Evolutionary conservation across 768 basidiomycete genomes (phyloP), one percentile per base, ranked within the genome.

Genomic region (Leucogyrophana mollusca): DNA sequence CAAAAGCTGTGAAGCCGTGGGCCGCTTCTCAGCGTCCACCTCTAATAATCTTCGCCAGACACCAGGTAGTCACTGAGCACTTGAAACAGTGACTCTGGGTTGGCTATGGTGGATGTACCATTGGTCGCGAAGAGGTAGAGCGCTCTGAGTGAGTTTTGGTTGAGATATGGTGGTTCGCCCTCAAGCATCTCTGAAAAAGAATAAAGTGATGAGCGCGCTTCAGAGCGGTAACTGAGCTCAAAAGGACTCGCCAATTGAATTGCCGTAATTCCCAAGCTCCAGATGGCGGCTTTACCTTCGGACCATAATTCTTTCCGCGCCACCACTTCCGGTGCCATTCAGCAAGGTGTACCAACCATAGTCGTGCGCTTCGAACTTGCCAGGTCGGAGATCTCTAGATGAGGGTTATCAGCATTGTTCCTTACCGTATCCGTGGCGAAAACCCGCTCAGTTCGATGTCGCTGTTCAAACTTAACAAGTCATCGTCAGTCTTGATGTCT

Each of bases 251-350:
- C 92, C 94, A n/a, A n/a, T n/a, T n/a, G n/a, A 54, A 96, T 90
- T 36, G 94, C 89, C 82, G 94, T 96, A 73, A 97, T 96, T 3
- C 94, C 94, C 53, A 96, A 69, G 63, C 85, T 89, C 94, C 94
- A 96, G 47, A 97, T 92, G 58, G 96, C 94, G n/a, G 96, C 94
- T 62, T 97, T 97, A 10, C 94, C 90, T 0, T 94, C 94, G 65
- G 96, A 96, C 69, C n/a, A n/a, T n/a, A n/a, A n/a, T n/a, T 96
- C 94, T 66, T 96, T 96, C 45, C 94, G 83, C 21, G 94, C 96
- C 53, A 96, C 94, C 39, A 97, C 94, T 64, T 97, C 94, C 0
- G 94, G 94, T 0, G 94, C 94, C 94, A 97, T 96, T 94, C 94
- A 97, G 65, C 96, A 97, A 1, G 94, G 94, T 1, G 94, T 96